Conservation (phyloP, 352 stramenopile species). For the Phytophthora fragariae region DNA sequence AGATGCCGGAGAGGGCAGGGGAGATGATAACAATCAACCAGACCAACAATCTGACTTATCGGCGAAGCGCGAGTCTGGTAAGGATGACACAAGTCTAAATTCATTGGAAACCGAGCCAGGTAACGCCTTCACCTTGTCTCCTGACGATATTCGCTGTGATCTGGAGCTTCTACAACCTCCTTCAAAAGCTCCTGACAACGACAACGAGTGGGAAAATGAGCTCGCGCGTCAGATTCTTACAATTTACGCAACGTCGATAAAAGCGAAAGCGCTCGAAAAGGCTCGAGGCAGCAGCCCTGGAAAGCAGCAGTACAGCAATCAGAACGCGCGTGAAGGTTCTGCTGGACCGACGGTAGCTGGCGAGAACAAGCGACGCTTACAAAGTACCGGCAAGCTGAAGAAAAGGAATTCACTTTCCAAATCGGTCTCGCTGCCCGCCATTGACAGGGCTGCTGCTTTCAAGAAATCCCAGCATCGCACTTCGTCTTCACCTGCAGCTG, state of each 20-base stretch:
- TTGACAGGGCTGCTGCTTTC: slow-evolving; percentile 5
- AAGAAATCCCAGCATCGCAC: slow-evolving; percentile 8
- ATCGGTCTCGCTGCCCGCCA: slow-evolving; percentile 33
- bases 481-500: slow-evolving; percentile 21
- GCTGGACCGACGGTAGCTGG: not conserved
- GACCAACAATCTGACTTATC: not conserved
- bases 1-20: not conserved
- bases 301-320: slow-evolving; percentile 14
- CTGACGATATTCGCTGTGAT: slow-evolving; percentile 43
- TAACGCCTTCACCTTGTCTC: slow-evolving; percentile 5
- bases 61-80: not conserved
- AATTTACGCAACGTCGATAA: slow-evolving; percentile 85
- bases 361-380: slow-evolving; percentile 10
- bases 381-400: not conserved
- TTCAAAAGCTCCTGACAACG: slow-evolving; percentile 58
- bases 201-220: slow-evolving; percentile 92
- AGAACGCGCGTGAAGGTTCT: not conserved
- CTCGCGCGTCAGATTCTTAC: slow-evolving; percentile 90
- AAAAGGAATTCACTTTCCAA: slow-evolving; percentile 6
- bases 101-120: not conserved
- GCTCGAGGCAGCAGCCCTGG: not conserved
- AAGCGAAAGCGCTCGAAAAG: slow-evolving; percentile 55
- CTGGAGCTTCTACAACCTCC: slow-evolving; percentile 66
- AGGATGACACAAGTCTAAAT: not conserved
- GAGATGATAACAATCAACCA: slow-evolving; percentile 7